These are phyloP conservation scores for Cadophora sp. DNA, from an alignment of 2,329 filamentous ascomycete genomes.

Conservation along the genomic window DNA sequence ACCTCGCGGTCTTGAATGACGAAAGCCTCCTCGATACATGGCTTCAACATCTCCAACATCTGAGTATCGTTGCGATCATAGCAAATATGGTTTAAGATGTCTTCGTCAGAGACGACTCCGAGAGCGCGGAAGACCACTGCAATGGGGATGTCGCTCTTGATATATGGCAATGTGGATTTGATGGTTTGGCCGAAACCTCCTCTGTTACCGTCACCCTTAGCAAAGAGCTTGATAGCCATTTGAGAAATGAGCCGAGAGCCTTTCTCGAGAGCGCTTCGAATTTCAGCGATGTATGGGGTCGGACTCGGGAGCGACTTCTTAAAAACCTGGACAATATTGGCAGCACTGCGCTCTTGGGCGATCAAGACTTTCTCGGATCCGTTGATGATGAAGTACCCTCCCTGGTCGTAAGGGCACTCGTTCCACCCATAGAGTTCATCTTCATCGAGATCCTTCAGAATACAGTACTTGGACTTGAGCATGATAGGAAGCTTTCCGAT, in stretches of 20 bases:
- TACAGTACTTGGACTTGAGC: constrained; percentile 96
- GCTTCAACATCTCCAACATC: constrained; percentile 97
- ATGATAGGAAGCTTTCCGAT: constrained; percentile 97
- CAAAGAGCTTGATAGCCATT: constrained; percentile 87
- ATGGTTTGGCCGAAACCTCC: constrained; percentile 87
- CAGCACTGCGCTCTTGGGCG: constrained; percentile 94
- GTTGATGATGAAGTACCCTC: constrained; percentile 99
- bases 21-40: constrained; percentile 96
- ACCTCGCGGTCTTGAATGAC: constrained; percentile 95
- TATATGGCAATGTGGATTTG: constrained; percentile 88
- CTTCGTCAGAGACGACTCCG: constrained; percentile 95
- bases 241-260: constrained; percentile 94
- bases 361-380: constrained; percentile 98
- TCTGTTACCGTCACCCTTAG: constrained; percentile 81
- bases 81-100: constrained; percentile 97
- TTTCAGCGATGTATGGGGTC: constrained; percentile 93
- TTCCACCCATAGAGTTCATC: constrained; percentile 89
- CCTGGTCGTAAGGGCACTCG: constrained; percentile 97
- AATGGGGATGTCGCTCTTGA: constrained; percentile 92
- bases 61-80: constrained; percentile 94
- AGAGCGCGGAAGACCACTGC: constrained; percentile 95
- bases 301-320: constrained; percentile 94
- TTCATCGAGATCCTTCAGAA: constrained; percentile 82
- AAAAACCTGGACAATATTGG: constrained; percentile 99
- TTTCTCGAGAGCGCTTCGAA: constrained; percentile 94